Evolutionary conservation across 1,139 yeast species (phyloP).

Genomic region (Hyphopichia buzzinii): DNA sequence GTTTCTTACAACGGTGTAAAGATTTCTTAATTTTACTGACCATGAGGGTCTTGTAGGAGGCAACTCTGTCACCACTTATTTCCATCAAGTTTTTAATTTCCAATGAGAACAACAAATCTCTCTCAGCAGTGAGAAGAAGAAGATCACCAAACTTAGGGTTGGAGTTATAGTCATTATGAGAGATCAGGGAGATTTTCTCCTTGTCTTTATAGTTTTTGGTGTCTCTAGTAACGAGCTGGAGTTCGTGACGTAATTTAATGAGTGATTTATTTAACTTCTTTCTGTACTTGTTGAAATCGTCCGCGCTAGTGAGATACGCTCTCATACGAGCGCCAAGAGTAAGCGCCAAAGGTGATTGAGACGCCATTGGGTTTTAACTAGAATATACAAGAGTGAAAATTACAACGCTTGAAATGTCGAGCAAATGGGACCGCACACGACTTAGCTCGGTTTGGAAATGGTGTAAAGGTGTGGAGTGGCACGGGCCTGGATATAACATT

Average conservation of each 20-base stretch:
- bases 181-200: conserved; percentile 41
- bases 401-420: too few species aligned
- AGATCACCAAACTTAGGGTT: conserved; percentile 49
- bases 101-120: conserved; percentile 66
- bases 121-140: conserved; percentile 57
- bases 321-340: conserved; percentile 49
- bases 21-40: conserved; percentile 71
- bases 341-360: conserved; percentile 33
- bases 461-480: too few species aligned
- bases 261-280: conserved; percentile 45
- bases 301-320: conserved; percentile 50
- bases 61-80: conserved; percentile 43
- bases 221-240: conserved; percentile 56
- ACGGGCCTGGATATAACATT: too few species aligned
- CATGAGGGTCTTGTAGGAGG: conserved; percentile 52
- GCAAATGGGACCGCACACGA: too few species aligned
- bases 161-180: conserved; percentile 43
- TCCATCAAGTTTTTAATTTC: conserved; percentile 61
- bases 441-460: too few species aligned
- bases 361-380: not conserved
- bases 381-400: too few species aligned
- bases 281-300: conserved; percentile 52
- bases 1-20: conserved; percentile 38
- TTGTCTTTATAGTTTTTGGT: conserved; percentile 52
- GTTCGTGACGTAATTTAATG: conserved; percentile 54